phyloP scores from a whole-genome alignment of 2,329 filamentous ascomycete species.

The Scorias spongiosa region DNA sequence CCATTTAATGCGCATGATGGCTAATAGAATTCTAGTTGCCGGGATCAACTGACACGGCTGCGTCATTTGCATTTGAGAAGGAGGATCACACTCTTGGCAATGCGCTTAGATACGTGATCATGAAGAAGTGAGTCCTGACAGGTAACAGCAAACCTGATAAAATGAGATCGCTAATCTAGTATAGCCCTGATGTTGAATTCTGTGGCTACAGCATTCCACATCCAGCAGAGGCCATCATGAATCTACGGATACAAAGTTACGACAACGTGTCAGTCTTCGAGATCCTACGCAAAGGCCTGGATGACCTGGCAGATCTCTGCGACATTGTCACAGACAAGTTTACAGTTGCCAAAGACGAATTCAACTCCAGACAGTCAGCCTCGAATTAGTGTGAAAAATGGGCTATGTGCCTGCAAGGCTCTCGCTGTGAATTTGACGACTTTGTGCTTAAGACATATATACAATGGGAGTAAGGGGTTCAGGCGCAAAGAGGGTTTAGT shows the following conservation, averaged over 20 bases:
- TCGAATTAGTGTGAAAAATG: too few relatives aligned
- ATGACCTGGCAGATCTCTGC: slow-evolving; percentile 79
- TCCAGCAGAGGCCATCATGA: slow-evolving; percentile 92
- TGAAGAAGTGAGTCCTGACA: slow-evolving; percentile 68
- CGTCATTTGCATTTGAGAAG: slow-evolving; percentile 84
- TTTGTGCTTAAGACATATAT: slow-evolving; percentile 12
- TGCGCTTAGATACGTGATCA: slow-evolving; percentile 84
- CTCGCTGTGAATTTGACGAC: background rate
- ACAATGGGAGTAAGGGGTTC: slow-evolving; percentile 8
- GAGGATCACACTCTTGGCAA: slow-evolving; percentile 96
- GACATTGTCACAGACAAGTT: slow-evolving; percentile 92
- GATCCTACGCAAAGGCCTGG: slow-evolving; percentile 77
- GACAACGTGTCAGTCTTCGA: slow-evolving; percentile 67
- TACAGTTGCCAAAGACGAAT: slow-evolving; percentile 49
- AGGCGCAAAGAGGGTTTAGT: slow-evolving; percentile 6
- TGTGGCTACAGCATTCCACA: slow-evolving; percentile 97
- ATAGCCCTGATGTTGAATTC: slow-evolving; percentile 87
- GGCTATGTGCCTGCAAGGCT: too few relatives aligned
- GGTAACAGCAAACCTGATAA: slow-evolving; percentile 1
- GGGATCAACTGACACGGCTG: slow-evolving; percentile 69
- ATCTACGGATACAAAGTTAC: slow-evolving; percentile 91
- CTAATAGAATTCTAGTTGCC: slow-evolving; percentile 46
- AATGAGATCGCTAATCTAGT: background rate
- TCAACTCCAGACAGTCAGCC: slow-evolving; percentile 25
- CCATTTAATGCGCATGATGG: background rate